Evolutionary conservation across 257 asterid genomes (phyloP).

Genomic region (Solanum sparsipilum): DNA sequence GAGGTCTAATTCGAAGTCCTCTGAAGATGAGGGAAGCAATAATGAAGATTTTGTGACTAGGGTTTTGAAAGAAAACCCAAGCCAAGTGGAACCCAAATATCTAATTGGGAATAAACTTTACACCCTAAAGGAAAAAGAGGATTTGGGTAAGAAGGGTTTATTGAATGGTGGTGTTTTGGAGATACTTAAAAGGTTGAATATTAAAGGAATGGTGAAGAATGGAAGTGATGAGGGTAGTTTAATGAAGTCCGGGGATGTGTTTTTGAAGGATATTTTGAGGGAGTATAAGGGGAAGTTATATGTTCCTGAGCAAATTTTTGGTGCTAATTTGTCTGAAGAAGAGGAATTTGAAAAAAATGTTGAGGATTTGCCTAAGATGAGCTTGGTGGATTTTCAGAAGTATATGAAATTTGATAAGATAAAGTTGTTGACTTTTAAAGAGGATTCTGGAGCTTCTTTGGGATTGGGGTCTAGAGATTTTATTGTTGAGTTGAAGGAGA

Average conservation of each 20-base stretch:
- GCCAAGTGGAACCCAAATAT: slow-evolving; percentile 82
- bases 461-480: slow-evolving; percentile 46
- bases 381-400: slow-evolving; percentile 62
- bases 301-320: slow-evolving; percentile 88
- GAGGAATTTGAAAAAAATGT: slow-evolving; percentile 67
- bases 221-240: slow-evolving; percentile 12
- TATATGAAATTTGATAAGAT: slow-evolving; percentile 52
- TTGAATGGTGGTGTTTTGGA: slow-evolving; percentile 28
- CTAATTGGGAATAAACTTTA: slow-evolving; percentile 62
- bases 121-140: slow-evolving; percentile 72
- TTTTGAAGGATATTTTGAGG: slow-evolving; percentile 83
- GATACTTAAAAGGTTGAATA: slow-evolving; percentile 42
- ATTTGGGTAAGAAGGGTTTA: slow-evolving; percentile 30
- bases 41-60: slow-evolving; percentile 75
- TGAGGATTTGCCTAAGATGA: slow-evolving; percentile 67
- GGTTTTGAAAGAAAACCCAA: slow-evolving; percentile 87
- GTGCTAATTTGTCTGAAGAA: slow-evolving; percentile 65
- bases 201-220: slow-evolving; percentile 35
- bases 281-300: slow-evolving; percentile 86
- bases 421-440: slow-evolving; percentile 68
- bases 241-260: slow-evolving; percentile 47
- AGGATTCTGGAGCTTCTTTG: slow-evolving; percentile 27
- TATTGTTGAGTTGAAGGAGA: slow-evolving; percentile 81
- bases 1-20: slow-evolving; percentile 26
- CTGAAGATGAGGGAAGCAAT: slow-evolving; percentile 15